Conservation (phyloP, 257 asterid species). For the Craterostigma plantagineum region DNA sequence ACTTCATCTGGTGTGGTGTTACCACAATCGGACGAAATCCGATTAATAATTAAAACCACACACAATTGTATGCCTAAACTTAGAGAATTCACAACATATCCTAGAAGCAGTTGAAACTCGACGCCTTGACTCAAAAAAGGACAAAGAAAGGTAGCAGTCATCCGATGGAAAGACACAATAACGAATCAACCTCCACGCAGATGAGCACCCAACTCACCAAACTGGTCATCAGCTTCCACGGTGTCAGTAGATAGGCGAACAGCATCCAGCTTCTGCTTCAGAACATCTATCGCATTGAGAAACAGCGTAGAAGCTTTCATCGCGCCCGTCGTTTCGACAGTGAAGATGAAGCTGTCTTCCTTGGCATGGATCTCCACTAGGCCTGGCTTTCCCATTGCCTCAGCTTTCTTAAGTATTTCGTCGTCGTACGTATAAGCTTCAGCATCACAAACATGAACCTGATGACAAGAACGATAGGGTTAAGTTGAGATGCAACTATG, state of each 20-base stretch:
- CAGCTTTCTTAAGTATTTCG: conserved; percentile 86
- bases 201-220: conserved; percentile 95
- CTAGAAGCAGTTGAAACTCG: too few species aligned
- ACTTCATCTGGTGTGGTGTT: too few species aligned
- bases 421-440: conserved; percentile 91
- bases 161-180: too few species aligned
- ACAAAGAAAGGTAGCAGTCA: too few species aligned
- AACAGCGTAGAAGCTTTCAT: conserved; percentile 77
- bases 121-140: not conserved
- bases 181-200: conserved; percentile 80
- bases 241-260: conserved; percentile 91
- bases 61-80: too few species aligned
- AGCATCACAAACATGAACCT: conserved; percentile 62
- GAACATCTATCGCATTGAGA: conserved; percentile 66
- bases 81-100: too few species aligned
- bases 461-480: conserved; percentile 4
- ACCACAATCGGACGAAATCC: too few species aligned
- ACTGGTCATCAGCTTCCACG: conserved; percentile 96
- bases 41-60: too few species aligned
- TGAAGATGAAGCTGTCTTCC: conserved; percentile 86
- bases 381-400: conserved; percentile 69
- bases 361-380: conserved; percentile 71
- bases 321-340: conserved; percentile 88
- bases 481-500: not conserved
- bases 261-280: conserved; percentile 87